A percentile compares a stretch with the other conserved stretches of the same genome.
Conservation (phyloP, 2,329 filamentous ascomycete genomes). For the Botrytis galanthina region DNA sequence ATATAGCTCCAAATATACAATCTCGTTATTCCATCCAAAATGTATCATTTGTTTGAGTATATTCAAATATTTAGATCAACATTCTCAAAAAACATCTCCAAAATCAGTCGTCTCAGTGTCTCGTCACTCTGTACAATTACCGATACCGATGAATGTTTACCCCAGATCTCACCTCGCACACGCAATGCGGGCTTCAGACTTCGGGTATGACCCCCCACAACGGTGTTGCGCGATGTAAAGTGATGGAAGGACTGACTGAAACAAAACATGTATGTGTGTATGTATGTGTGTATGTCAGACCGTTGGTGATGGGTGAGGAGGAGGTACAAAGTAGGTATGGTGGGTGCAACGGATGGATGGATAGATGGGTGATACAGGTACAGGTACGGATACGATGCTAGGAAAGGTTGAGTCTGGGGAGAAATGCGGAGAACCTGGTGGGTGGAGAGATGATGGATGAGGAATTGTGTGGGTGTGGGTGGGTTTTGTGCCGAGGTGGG, state of each 20-base stretch:
- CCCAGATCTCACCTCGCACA: background rate
- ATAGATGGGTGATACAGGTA: background rate
- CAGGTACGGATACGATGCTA: background rate
- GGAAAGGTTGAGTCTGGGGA: background rate
- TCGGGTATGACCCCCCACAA: background rate
- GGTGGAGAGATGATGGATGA: background rate
- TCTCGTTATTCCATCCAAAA: background rate
- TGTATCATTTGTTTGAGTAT: background rate
- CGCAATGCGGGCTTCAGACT: background rate
- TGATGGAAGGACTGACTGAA: background rate
- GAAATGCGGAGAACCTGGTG: background rate
- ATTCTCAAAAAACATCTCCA: background rate
- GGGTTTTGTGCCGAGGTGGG: too few species aligned
- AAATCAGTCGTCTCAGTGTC: background rate
- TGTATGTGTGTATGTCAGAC: background rate
- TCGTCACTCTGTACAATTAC: background rate
- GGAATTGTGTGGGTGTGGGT: background rate
- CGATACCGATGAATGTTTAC: background rate
- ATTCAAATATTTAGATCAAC: background rate
- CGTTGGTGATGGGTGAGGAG: background rate
- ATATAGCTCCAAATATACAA: background rate
- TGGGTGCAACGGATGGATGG: background rate
- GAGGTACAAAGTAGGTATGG: background rate
- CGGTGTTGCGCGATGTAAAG: background rate
- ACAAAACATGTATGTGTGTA: too few species aligned